phyloP scores from a whole-genome alignment of 2,329 filamentous ascomycete genomes.

The Cercospora citrullina region DNA sequence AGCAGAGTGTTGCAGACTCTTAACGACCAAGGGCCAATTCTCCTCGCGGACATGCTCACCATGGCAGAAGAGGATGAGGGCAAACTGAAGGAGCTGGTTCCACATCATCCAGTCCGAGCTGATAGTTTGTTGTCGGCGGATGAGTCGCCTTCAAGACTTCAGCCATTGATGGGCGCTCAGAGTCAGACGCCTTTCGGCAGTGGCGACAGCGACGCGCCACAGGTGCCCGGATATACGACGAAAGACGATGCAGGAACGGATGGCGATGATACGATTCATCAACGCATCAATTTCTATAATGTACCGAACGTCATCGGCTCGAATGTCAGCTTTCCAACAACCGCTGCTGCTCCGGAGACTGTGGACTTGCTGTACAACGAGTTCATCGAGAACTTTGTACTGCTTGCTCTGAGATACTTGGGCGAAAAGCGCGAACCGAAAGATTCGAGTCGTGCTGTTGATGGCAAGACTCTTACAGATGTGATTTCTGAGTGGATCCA shows the following conservation, averaged over 20 bases:
- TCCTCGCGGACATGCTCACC: conserved; percentile 37
- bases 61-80: conserved; percentile 13
- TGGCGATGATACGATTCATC: conserved; percentile 88
- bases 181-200: conserved; percentile 17
- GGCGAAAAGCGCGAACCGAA: conserved; percentile 52
- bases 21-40: conserved; percentile 58
- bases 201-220: conserved; percentile 25
- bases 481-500: conserved; percentile 62
- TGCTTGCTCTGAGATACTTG: conserved; percentile 68
- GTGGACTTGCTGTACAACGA: conserved; percentile 91
- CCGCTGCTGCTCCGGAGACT: conserved; percentile 58
- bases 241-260: conserved; percentile 77
- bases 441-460: conserved; percentile 56
- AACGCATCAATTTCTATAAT: conserved; percentile 69
- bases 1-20: conserved; percentile 63
- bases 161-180: conserved; percentile 6
- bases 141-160: conserved; percentile 2
- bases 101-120: conserved; percentile 22
- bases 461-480: conserved; percentile 56
- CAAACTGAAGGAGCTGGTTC: conserved; percentile 21
- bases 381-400: conserved; percentile 81
- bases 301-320: conserved; percentile 84
- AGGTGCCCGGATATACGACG: conserved; percentile 82
- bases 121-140: conserved; percentile 19
- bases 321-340: conserved; percentile 60